These are phyloP conservation scores for Patellifolia procumbens DNA, from an alignment of 179 eudicot species.

Conservation along the genomic window DNA sequence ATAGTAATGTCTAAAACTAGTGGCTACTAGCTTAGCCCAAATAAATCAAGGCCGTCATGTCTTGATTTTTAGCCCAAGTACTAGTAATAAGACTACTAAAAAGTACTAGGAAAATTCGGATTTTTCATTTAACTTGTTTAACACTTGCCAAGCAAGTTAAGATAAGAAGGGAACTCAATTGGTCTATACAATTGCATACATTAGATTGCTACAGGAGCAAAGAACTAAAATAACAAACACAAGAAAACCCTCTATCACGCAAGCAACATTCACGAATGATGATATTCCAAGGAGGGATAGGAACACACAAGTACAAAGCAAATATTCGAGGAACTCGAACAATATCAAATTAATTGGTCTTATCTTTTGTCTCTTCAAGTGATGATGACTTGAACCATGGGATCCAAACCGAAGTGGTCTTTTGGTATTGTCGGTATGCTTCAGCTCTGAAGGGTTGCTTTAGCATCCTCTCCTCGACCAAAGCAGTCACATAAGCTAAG, in stretches of 20 bases:
- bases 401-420: slow-evolving; percentile 80
- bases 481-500: slow-evolving; percentile 71
- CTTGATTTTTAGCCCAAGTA: not conserved
- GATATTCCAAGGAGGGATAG: slow-evolving; percentile 11
- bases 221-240: not conserved
- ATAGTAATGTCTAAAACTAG: not conserved
- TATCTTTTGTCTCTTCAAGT: slow-evolving; percentile 50
- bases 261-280: slow-evolving; percentile 24
- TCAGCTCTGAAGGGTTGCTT: slow-evolving; percentile 64
- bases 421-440: slow-evolving; percentile 68
- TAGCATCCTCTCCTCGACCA: slow-evolving; percentile 82
- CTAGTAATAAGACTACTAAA: not conserved
- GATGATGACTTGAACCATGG: slow-evolving; percentile 78
- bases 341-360: slow-evolving; percentile 38
- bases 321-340: slow-evolving; percentile 12
- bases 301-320: slow-evolving; percentile 30
- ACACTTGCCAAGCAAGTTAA: not conserved
- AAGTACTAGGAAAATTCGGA: slow-evolving; percentile 9
- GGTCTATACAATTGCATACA: slow-evolving; percentile 31
- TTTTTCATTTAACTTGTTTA: not conserved
- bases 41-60: not conserved
- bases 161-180: slow-evolving; percentile 5
- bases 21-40: not conserved
- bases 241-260: slow-evolving; percentile 15
- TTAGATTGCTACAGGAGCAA: slow-evolving; percentile 4